These are phyloP conservation scores for Ustilago lituana DNA, from an alignment of 1,284 basidiomycete species.

Conservation along the genomic window DNA sequence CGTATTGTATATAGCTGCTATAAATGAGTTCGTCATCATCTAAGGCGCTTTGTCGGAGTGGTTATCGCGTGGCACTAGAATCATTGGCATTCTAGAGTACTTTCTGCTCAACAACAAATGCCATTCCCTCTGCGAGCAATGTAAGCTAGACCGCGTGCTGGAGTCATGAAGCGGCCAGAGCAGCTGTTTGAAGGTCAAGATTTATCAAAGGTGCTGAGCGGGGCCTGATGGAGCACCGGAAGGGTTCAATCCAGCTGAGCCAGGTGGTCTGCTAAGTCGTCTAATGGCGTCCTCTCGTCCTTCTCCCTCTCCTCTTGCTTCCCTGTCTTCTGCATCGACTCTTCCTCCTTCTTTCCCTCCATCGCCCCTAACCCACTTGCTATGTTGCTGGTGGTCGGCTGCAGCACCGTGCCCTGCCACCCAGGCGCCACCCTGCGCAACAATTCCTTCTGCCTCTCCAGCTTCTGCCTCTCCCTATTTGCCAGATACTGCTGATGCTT, in stretches of 20 bases:
- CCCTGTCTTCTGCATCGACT: neutral
- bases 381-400: conserved; percentile 13
- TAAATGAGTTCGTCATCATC: too few relatives aligned
- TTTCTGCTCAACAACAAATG: too few relatives aligned
- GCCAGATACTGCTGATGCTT: conserved; percentile 32
- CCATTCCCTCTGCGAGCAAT: too few relatives aligned
- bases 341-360: neutral
- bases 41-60: too few relatives aligned
- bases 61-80: too few relatives aligned
- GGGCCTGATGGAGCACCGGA: neutral
- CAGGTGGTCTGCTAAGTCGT: conserved; percentile 46
- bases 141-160: too few relatives aligned
- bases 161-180: too few relatives aligned
- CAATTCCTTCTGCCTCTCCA: conserved; percentile 14
- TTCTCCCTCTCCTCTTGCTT: conserved; percentile 3
- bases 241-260: conserved; percentile 34
- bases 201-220: too few relatives aligned
- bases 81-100: too few relatives aligned
- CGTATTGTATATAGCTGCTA: too few relatives aligned
- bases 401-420: conserved; percentile 24
- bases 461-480: conserved; percentile 20
- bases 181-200: too few relatives aligned
- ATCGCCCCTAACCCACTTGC: neutral
- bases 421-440: conserved; percentile 38
- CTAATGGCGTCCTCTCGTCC: conserved; percentile 36